Conservation (phyloP, 257 asterid genomes). For the Datura wrightii region DNA sequence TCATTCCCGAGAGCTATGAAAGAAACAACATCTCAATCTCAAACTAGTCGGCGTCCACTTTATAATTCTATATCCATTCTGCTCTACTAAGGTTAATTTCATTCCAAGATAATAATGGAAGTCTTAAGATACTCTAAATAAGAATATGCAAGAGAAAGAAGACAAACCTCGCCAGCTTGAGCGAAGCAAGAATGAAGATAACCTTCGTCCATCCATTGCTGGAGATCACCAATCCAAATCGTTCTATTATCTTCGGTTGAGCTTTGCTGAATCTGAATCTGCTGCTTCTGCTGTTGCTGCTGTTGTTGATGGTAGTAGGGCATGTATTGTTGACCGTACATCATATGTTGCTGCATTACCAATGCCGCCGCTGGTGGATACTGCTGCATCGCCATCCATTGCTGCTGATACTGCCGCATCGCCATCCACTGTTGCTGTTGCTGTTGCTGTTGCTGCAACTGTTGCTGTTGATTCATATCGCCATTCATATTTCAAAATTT, state of each 20-base stretch:
- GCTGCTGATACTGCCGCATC: slow-evolving; percentile 92
- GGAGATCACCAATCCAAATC: slow-evolving; percentile 99
- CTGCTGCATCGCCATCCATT: slow-evolving; percentile 95
- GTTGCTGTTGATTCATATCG: slow-evolving; percentile 30
- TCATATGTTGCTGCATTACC: slow-evolving; percentile 86
- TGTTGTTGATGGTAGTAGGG: slow-evolving; percentile 64
- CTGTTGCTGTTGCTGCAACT: slow-evolving; percentile 52
- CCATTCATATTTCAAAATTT: slow-evolving; percentile 25
- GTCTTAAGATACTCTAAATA: neutral
- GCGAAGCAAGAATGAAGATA: slow-evolving; percentile 84
- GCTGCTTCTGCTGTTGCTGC: slow-evolving; percentile 46
- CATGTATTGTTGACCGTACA: slow-evolving; percentile 77
- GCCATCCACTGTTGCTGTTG: slow-evolving; percentile 87
- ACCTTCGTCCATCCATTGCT: slow-evolving; percentile 94
- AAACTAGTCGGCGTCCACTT: neutral
- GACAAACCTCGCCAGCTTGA: slow-evolving; percentile 70
- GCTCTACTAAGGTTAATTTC: neutral
- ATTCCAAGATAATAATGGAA: neutral
- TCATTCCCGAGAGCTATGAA: neutral
- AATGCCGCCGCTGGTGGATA: slow-evolving; percentile 56
- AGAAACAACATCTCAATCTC: slow-evolving; percentile 12
- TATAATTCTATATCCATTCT: neutral
- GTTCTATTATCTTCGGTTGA: slow-evolving; percentile 83
- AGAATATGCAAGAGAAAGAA: neutral
- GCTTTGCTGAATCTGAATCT: slow-evolving; percentile 50